A percentile compares a stretch with the other conserved stretches of the same genome.
Evolutionary conservation across 495 filamentous ascomycete species (phyloP).

Genomic region (Pyronema omphalodes): DNA sequence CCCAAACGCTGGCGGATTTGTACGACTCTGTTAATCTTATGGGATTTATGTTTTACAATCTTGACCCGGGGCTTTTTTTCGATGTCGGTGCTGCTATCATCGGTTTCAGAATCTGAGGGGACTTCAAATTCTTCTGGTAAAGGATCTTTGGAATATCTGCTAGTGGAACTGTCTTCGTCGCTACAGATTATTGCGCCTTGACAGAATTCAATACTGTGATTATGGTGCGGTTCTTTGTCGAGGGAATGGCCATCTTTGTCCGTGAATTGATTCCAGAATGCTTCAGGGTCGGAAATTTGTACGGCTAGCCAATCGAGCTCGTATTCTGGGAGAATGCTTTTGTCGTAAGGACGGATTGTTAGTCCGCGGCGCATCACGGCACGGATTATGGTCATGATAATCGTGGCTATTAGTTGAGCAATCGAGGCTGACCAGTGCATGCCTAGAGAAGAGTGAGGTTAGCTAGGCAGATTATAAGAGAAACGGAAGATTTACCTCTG

Average conservation of each 20-base stretch:
- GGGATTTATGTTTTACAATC: background rate
- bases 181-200: no score
- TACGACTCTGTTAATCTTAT: background rate
- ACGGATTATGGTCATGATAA: conserved; percentile 32
- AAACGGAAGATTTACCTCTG: background rate
- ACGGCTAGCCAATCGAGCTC: conserved; percentile 33
- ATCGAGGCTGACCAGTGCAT: conserved; percentile 33
- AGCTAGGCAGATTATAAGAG: no score
- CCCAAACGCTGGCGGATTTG: background rate
- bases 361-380: conserved; percentile 30
- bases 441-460: conserved; percentile 7
- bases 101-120: no score
- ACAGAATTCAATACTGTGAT: no score
- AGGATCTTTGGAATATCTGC: no score
- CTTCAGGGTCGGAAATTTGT: background rate
- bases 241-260: background rate
- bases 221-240: no score
- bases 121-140: no score
- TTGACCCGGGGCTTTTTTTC: background rate
- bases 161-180: no score
- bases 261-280: background rate
- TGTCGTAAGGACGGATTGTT: conserved; percentile 25
- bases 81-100: no score
- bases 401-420: conserved; percentile 29
- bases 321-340: conserved; percentile 21